phyloP scores from a whole-genome alignment of 2,329 filamentous ascomycete genomes.

The Fusarium globosum region DNA sequence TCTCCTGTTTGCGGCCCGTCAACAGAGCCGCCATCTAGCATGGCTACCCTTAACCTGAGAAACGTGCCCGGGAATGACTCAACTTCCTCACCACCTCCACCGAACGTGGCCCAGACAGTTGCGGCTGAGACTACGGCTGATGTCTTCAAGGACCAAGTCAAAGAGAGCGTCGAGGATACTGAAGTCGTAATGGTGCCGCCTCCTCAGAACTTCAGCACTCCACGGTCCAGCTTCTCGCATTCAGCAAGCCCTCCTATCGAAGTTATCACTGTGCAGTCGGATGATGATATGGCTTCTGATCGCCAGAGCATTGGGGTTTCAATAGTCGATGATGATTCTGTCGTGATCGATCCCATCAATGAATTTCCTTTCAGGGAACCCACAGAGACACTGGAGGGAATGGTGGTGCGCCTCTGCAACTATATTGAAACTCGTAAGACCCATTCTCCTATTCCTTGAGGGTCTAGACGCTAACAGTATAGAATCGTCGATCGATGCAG shows the following conservation, averaged over 20 bases:
- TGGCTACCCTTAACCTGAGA: slow-evolving; percentile 70
- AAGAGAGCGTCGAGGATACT: slow-evolving; percentile 59
- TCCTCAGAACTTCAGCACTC: slow-evolving; percentile 41
- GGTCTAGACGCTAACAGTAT: slow-evolving; percentile 32
- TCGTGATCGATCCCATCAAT: slow-evolving; percentile 54
- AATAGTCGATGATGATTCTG: slow-evolving; percentile 35
- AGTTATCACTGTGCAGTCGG: slow-evolving; percentile 53
- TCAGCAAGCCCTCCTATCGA: slow-evolving; percentile 59
- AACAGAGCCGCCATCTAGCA: slow-evolving; percentile 60
- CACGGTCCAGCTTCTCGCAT: slow-evolving; percentile 53
- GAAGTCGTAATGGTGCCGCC: slow-evolving; percentile 52
- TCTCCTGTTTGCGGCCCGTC: slow-evolving; percentile 48
- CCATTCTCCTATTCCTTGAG: background rate
- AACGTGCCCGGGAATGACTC: slow-evolving; percentile 56
- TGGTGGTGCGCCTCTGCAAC: slow-evolving; percentile 51
- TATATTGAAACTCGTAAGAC: slow-evolving; percentile 51
- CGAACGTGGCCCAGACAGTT: slow-evolving; percentile 39
- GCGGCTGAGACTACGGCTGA: background rate
- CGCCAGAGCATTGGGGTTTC: slow-evolving; percentile 47
- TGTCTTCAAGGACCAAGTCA: slow-evolving; percentile 47
- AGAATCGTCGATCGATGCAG: slow-evolving; percentile 58
- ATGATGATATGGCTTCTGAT: slow-evolving; percentile 50
- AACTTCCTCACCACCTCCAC: slow-evolving; percentile 56
- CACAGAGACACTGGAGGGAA: slow-evolving; percentile 47
- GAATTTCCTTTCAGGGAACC: slow-evolving; percentile 60